Conservation (phyloP, 1,284 basidiomycete genomes). For the Apiotrichum laibachii region DNA sequence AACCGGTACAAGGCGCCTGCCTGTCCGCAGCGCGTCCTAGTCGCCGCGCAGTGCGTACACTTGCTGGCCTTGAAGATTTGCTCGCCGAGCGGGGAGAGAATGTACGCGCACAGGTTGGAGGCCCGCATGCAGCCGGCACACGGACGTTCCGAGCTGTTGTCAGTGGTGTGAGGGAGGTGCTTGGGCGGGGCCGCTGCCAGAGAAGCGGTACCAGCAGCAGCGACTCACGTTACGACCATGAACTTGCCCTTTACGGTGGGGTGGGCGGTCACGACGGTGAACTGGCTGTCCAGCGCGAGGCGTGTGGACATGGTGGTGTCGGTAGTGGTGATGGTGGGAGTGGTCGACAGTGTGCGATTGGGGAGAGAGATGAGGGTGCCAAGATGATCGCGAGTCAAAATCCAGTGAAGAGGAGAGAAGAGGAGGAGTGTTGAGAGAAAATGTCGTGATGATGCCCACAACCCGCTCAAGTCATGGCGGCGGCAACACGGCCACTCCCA, state of each 20-base stretch:
- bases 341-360: too few species aligned
- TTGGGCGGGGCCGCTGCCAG: neutral
- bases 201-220: neutral
- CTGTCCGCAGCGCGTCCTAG: neutral
- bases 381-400: too few species aligned
- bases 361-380: neutral
- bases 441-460: too few species aligned
- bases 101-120: neutral
- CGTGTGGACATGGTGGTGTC: neutral
- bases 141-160: slow-evolving; percentile 3
- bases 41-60: slow-evolving; percentile 1
- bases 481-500: too few species aligned
- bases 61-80: slow-evolving; percentile 1
- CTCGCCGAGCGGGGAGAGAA: slow-evolving; percentile 2
- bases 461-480: too few species aligned
- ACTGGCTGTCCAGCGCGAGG: neutral
- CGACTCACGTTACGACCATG: slow-evolving; percentile 8
- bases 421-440: too few species aligned
- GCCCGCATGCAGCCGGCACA: neutral
- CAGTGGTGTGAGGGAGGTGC: neutral
- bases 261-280: slow-evolving; percentile 4
- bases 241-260: neutral
- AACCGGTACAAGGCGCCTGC: slow-evolving; percentile 7
- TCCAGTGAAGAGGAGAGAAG: too few species aligned
- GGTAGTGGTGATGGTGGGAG: neutral